Evolutionary conservation across 495 filamentous ascomycete species (phyloP).

Genomic region (Xylaria telfairii): DNA sequence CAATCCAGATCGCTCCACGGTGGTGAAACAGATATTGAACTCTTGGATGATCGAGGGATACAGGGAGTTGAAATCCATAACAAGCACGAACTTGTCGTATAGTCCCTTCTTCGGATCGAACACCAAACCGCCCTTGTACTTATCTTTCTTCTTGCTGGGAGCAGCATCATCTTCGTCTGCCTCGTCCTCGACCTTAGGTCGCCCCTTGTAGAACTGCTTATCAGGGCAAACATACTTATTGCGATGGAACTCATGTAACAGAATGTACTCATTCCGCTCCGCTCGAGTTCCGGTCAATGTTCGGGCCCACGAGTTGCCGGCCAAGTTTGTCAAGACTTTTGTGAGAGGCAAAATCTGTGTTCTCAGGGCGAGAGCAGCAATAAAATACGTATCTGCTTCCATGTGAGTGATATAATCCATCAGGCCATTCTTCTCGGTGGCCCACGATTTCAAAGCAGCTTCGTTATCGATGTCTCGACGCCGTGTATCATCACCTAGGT

Average conservation of each 20-base stretch:
- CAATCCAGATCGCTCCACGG: slow-evolving; percentile 78
- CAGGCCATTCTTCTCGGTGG: slow-evolving; percentile 78
- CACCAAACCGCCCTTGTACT: slow-evolving; percentile 96
- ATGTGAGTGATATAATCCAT: slow-evolving; percentile 93
- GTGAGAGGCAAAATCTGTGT: slow-evolving; percentile 92
- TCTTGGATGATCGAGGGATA: slow-evolving; percentile 99
- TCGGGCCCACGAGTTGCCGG: slow-evolving; percentile 97
- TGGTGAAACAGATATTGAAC: slow-evolving; percentile 99
- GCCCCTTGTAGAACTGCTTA: slow-evolving; percentile 76
- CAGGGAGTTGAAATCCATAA: slow-evolving; percentile 99
- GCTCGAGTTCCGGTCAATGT: slow-evolving; percentile 94
- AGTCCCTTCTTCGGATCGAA: slow-evolving; percentile 97
- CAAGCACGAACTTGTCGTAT: slow-evolving; percentile 94
- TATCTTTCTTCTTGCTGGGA: slow-evolving; percentile 96
- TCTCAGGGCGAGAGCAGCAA: slow-evolving; percentile 84
- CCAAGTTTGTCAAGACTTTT: slow-evolving; percentile 94
- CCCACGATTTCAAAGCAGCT: slow-evolving; percentile 85
- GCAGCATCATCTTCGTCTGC: slow-evolving; percentile 71
- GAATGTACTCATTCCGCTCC: slow-evolving; percentile 98
- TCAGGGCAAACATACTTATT: slow-evolving; percentile 99
- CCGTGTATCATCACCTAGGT: slow-evolving; percentile 69
- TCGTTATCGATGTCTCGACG: slow-evolving; percentile 89
- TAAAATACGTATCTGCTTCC: slow-evolving; percentile 94
- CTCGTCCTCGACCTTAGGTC: slow-evolving; percentile 69
- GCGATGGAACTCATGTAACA: slow-evolving; percentile 92